Conservation (phyloP, 441 rosid genomes). For the Macaranga tanarius region DNA sequence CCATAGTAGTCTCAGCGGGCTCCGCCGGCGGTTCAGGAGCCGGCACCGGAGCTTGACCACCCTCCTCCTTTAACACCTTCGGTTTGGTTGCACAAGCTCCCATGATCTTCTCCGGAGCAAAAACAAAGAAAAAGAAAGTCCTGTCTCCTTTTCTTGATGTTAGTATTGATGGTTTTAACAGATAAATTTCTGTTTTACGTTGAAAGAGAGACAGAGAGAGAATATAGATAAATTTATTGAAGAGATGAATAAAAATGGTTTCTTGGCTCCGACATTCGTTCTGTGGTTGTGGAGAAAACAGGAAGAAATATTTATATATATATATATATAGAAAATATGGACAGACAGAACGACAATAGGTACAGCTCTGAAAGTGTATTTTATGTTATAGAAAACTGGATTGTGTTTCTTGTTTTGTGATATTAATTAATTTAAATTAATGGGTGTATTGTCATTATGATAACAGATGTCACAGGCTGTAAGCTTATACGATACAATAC, state of each 20-base stretch:
- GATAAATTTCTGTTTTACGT: neutral
- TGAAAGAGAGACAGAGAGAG: constrained; percentile 10
- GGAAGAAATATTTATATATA: neutral
- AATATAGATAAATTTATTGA: constrained; percentile 22
- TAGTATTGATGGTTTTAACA: neutral
- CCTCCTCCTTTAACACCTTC: constrained; percentile 52
- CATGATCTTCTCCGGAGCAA: constrained; percentile 35
- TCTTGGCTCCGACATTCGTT: constrained; percentile 34
- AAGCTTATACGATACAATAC: neutral
- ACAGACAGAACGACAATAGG: neutral
- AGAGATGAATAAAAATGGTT: constrained; percentile 6
- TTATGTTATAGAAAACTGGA: neutral
- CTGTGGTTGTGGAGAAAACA: constrained; percentile 16
- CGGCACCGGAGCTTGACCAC: constrained; percentile 30
- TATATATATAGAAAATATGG: neutral
- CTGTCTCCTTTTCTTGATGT: neutral
- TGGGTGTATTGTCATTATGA: neutral
- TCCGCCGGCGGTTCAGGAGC: constrained; percentile 18
- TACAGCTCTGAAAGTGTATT: neutral
- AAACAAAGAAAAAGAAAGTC: too few species aligned
- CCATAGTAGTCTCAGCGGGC: constrained; percentile 11
- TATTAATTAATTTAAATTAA: too few species aligned
- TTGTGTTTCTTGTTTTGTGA: neutral
- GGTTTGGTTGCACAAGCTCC: constrained; percentile 76
- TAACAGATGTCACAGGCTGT: constrained; percentile 34